Evolutionary conservation across 1,284 basidiomycete genomes (phyloP).

Genomic region (Trichosporon sp.): DNA sequence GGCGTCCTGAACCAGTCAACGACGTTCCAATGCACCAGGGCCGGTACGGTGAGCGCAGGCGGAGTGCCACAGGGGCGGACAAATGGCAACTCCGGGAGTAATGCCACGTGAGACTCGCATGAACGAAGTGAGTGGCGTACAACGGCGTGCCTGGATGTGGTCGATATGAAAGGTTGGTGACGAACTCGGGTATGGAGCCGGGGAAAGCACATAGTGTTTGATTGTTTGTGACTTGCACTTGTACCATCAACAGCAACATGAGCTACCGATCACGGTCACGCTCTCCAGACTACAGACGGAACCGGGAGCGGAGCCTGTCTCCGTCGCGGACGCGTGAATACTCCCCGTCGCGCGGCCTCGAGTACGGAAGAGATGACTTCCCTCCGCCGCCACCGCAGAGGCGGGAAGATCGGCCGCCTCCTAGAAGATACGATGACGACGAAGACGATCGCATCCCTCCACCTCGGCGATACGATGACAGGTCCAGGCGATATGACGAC

Average conservation of each 20-base stretch:
- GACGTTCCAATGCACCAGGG: not conserved
- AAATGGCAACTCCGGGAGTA: conserved; percentile 1
- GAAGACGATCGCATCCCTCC: conserved; percentile 4
- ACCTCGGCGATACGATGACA: conserved; percentile 14
- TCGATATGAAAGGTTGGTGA: not conserved
- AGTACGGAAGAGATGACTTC: not conserved
- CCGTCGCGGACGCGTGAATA: conserved; percentile 6
- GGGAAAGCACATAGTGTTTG: not conserved
- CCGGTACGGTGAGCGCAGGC: not conserved
- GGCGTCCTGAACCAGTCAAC: not conserved
- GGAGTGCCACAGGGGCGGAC: not conserved
- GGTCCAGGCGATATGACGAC: conserved; percentile 14
- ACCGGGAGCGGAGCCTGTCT: not conserved
- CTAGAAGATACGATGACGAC: conserved; percentile 19
- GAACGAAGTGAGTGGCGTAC: not conserved
- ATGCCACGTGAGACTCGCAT: not conserved
- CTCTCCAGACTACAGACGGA: conserved; percentile 15
- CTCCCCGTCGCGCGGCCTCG: conserved; percentile 5
- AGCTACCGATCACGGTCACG: conserved; percentile 14
- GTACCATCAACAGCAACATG: conserved; percentile 9
- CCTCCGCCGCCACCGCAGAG: not conserved
- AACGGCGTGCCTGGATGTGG: not conserved
- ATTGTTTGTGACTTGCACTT: not conserved
- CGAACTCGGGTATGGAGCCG: not conserved
- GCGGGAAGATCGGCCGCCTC: not conserved